These are phyloP conservation scores for Calonectria pauciramosa DNA, from an alignment of 2,329 filamentous ascomycete species.

Conservation along the genomic window DNA sequence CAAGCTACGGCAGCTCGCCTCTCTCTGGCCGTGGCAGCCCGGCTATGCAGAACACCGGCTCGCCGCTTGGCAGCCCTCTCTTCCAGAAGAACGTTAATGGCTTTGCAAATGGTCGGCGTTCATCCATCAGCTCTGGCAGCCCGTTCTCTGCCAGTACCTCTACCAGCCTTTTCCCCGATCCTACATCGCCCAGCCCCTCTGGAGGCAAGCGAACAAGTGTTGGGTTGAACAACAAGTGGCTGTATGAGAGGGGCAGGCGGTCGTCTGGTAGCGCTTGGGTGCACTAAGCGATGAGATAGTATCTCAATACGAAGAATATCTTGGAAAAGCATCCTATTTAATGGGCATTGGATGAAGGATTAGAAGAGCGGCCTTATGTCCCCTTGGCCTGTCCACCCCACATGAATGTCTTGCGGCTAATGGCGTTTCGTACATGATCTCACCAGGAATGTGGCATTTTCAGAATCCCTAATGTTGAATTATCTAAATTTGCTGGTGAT, in stretches of 20 bases:
- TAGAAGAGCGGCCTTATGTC: conserved; percentile 16
- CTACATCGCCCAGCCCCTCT: conserved; percentile 77
- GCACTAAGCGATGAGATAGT: conserved; percentile 41
- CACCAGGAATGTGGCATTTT: conserved; percentile 27
- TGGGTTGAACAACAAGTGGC: conserved; percentile 91
- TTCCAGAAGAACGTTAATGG: conserved; percentile 76
- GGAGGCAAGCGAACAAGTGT: conserved; percentile 79
- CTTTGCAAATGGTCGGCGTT: conserved; percentile 64
- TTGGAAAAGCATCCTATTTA: conserved; percentile 17
- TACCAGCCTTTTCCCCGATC: conserved; percentile 67
- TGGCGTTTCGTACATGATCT: conserved; percentile 36
- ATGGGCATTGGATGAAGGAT: conserved; percentile 22
- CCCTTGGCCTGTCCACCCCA: conserved; percentile 21
- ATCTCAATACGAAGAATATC: conserved; percentile 12
- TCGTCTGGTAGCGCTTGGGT: conserved; percentile 61
- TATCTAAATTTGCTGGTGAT: not conserved
- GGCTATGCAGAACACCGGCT: conserved; percentile 50
- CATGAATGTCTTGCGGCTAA: conserved; percentile 31
- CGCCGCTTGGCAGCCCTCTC: conserved; percentile 65
- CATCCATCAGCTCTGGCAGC: conserved; percentile 73
- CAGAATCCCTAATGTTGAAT: conserved; percentile 1
- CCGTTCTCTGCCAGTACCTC: conserved; percentile 65
- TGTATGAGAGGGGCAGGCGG: conserved; percentile 86
- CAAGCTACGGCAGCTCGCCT: conserved; percentile 70
- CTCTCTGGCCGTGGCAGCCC: conserved; percentile 70